These are phyloP conservation scores for Apiotrichum veenhuisii DNA, from an alignment of 1,284 basidiomycete species.

Conservation along the genomic window DNA sequence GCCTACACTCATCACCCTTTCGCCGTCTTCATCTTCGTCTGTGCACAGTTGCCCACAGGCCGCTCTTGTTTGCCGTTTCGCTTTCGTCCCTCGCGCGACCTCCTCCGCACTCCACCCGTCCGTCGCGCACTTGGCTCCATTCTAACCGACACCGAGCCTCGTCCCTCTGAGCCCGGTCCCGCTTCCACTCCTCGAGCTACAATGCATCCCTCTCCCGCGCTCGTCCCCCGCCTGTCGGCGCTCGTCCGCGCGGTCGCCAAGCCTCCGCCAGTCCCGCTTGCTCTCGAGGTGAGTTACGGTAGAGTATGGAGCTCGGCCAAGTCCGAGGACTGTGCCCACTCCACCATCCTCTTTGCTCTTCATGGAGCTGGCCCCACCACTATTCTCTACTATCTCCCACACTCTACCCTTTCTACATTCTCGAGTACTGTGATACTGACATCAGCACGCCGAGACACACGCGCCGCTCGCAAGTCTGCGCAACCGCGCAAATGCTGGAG, in stretches of 20 bases:
- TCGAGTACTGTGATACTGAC: neutral
- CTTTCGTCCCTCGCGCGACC: too few species aligned
- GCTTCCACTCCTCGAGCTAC: neutral
- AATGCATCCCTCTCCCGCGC: conserved; percentile 21
- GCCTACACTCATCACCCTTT: too few species aligned
- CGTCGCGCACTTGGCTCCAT: too few species aligned
- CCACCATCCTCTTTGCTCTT: too few species aligned
- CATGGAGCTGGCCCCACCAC: neutral
- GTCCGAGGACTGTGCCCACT: too few species aligned
- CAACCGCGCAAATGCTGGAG: neutral
- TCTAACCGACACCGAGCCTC: too few species aligned
- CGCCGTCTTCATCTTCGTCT: too few species aligned
- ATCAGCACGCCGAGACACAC: conserved; percentile 8
- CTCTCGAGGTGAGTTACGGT: conserved; percentile 8
- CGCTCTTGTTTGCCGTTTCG: too few species aligned
- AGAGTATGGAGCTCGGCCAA: too few species aligned
- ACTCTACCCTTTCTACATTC: too few species aligned
- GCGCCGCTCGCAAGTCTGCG: neutral
- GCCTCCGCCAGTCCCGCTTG: neutral
- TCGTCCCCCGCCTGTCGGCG: conserved; percentile 16
- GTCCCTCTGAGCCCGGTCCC: neutral
- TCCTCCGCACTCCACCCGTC: too few species aligned
- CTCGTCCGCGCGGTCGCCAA: conserved; percentile 4
- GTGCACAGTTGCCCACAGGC: too few species aligned
- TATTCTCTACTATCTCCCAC: neutral